phyloP scores from a whole-genome alignment of 2,329 filamentous ascomycete species.

The Diplodia scrobiculata region DNA sequence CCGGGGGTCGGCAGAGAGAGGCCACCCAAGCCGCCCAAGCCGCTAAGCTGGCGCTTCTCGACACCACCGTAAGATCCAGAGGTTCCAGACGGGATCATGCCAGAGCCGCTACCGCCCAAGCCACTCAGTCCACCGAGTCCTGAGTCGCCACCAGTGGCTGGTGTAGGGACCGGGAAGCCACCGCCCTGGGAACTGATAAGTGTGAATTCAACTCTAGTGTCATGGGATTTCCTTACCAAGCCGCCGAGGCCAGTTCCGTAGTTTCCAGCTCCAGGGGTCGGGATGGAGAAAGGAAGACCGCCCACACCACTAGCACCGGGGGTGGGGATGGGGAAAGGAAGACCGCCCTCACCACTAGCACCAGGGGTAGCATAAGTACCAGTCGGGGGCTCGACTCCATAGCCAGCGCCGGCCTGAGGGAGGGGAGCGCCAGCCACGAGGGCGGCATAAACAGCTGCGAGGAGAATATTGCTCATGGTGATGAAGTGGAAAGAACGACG shows the following conservation, averaged over 20 bases:
- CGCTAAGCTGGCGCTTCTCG: constrained; percentile 16
- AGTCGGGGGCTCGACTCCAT: not conserved
- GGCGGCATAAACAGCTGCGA: constrained; percentile 10
- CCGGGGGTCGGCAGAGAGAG: too few species aligned
- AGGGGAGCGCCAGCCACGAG: constrained; percentile 22
- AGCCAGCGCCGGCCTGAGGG: not conserved
- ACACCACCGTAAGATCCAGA: not conserved
- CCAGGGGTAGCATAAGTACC: constrained; percentile 3
- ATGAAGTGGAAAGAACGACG: constrained; percentile 4
- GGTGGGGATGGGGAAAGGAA: not conserved
- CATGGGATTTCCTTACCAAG: not conserved
- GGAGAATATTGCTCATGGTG: constrained; percentile 15
- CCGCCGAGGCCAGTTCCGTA: not conserved
- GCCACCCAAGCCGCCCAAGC: not conserved
- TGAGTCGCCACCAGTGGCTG: not conserved
- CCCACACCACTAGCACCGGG: not conserved
- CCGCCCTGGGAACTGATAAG: not conserved
- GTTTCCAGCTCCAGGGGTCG: not conserved
- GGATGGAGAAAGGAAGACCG: not conserved
- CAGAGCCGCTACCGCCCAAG: not conserved
- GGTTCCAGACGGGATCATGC: constrained; percentile 2
- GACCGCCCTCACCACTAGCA: constrained; percentile 1
- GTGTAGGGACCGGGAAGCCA: not conserved
- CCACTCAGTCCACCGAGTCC: not conserved
- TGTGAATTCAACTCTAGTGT: not conserved